A percentile compares a stretch with the other conserved stretches of the same genome.
Conservation (phyloP, 768 basidiomycete species). For the Paxillus involutus region DNA sequence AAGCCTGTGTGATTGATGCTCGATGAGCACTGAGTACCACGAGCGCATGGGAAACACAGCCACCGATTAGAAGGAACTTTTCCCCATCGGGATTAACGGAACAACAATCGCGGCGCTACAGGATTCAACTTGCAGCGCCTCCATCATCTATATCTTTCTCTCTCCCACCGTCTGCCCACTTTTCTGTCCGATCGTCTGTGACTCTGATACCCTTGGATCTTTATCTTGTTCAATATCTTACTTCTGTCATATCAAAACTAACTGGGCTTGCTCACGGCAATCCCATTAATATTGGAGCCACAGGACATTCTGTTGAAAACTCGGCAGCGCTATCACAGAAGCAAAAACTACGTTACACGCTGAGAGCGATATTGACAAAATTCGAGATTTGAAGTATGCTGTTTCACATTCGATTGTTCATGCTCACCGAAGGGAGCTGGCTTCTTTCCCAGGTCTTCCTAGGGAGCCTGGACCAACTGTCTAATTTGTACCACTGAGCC, state of each 20-base stretch:
- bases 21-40: too few species aligned
- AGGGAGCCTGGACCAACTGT: constrained; percentile 5
- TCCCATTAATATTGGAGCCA: neutral
- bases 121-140: neutral
- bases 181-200: constrained; percentile 5
- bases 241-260: neutral
- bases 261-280: neutral
- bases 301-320: neutral
- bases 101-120: neutral
- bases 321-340: neutral
- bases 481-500: neutral
- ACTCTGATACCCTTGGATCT: constrained; percentile 18
- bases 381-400: constrained; percentile 4
- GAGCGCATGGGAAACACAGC: constrained; percentile 10
- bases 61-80: constrained; percentile 16
- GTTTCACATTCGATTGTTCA: neutral
- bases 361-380: neutral
- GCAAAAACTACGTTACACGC: constrained; percentile 1
- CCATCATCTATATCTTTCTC: constrained; percentile 14
- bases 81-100: constrained; percentile 7
- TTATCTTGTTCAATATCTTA: constrained; percentile 3
- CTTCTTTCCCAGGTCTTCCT: constrained; percentile 2
- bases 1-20: too few species aligned
- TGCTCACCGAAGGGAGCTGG: neutral
- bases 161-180: constrained; percentile 10